Evolutionary conservation across 2,329 filamentous ascomycete genomes (phyloP).

Genomic region (Zasmidium citrigriseum): DNA sequence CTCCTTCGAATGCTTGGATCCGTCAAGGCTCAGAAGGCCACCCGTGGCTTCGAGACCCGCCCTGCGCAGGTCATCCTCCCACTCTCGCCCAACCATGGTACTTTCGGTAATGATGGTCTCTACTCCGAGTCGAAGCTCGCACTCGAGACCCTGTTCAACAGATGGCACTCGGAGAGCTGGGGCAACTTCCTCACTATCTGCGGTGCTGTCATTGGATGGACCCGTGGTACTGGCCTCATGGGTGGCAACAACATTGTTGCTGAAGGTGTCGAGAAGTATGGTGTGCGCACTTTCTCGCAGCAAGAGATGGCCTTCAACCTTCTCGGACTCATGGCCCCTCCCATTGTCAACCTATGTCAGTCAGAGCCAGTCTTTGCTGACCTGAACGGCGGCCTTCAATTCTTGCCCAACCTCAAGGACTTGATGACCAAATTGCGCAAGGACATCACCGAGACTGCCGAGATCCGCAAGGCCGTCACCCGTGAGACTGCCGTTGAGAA

Average conservation of each 20-base stretch:
- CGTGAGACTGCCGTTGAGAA: slow-evolving; percentile 97
- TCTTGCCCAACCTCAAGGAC: slow-evolving; percentile 92
- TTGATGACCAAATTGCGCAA: slow-evolving; percentile 91
- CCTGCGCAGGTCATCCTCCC: slow-evolving; percentile 96
- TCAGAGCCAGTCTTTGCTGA: slow-evolving; percentile 94
- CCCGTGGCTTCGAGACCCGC: slow-evolving; percentile 87
- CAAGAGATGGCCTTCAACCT: slow-evolving; percentile 99
- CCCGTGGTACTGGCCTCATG: slow-evolving; percentile 97
- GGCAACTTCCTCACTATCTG: slow-evolving; percentile 97
- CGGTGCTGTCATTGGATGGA: slow-evolving; percentile 98
- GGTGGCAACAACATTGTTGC: slow-evolving; percentile 96
- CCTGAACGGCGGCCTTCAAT: slow-evolving; percentile 95
- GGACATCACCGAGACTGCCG: slow-evolving; percentile 91
- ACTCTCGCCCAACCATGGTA: slow-evolving; percentile 96
- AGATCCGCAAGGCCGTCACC: slow-evolving; percentile 88
- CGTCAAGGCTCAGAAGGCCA: slow-evolving; percentile 87
- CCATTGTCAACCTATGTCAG: slow-evolving; percentile 94
- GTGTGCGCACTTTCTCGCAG: slow-evolving; percentile 97
- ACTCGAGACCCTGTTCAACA: slow-evolving; percentile 95
- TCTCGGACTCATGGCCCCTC: slow-evolving; percentile 90
- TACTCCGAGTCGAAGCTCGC: slow-evolving; percentile 98
- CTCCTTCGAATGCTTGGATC: slow-evolving; percentile 84
- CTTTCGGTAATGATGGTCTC: slow-evolving; percentile 94
- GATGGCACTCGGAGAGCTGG: slow-evolving; percentile 98
- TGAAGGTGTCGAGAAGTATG: slow-evolving; percentile 93